Base-by-base conservation (phyloP, 2,329 filamentous ascomycete species). In the Triangularia setosa region DNA sequence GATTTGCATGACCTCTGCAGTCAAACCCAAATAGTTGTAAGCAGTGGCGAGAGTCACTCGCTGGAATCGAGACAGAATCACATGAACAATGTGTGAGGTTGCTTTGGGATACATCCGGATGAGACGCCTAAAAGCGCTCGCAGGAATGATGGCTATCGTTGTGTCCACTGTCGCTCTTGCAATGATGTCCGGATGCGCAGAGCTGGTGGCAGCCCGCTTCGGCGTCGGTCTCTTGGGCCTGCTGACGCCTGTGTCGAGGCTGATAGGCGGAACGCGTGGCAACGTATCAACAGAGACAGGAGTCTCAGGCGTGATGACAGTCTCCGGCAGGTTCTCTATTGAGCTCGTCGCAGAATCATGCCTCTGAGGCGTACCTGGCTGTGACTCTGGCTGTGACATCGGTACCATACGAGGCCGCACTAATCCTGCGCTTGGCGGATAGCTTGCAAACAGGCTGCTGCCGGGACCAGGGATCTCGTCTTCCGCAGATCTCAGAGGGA, bases 101-200 rank as follows among this genome's bases (percentile, higher is more conserved):
- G 96, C 93, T 79, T 96, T 96, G 9, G 95, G 95, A 71, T 98
- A 99, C 24, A 97, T 89, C 73, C 92, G 88, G 59, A 96, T 99
- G 60, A 99, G 81, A 8, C 96, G 88, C 61, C 93, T 88, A 72
- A 99, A 99, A 3, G 95, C 96, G 74, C 93, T 97, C 0, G 95
- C 95, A 1, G 96, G 96, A 64, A 99, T 99, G 68, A 99, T 96
- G 5, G 95, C 95, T 76, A 99, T 97, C 0, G 96, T 99, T 0
- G 95, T 99, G 74, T 99, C 96, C 24, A 96, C 90, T 16, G 93
- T 96, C 5, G 95, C 95, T 69, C 95, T 86, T n/a, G 94, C 95
- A 68, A 99, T 92, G 67, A 99, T 95, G 73, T 99, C 95, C 11
- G 95, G 95, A 77, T 99, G 95, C 0, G 92, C 93, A 14, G 95